Base-by-base conservation (phyloP, 1,139 yeast genomes). In the Kodamaea derodonti region DNA sequence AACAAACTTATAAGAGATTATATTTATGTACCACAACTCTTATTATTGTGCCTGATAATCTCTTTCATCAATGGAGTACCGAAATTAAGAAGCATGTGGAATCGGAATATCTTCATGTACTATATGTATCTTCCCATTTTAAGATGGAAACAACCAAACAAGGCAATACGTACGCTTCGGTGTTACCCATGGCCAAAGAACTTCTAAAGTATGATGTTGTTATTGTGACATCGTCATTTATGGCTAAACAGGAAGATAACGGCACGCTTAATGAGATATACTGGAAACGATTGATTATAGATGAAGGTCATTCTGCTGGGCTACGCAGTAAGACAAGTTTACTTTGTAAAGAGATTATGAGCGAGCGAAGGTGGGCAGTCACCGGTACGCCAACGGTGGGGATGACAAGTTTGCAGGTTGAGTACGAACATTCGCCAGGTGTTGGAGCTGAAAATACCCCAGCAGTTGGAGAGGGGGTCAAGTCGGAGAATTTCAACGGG, bases 331-430 rank as follows among this genome's bases (percentile, higher is more conserved):
- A 72, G 37, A 65, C 75, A 1, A 78, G 78, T 18, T 50, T 57
- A 3, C 49, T 75, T 27, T 78, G 84, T 24, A 65, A 62, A 28
- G 56, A 60, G 14, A 50, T 82, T 33, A 56, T 60, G 36, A 72
- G 76, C 8, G 88, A 82, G 48, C 61, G 86, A 33, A 65, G 75
- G 40, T 82, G 88, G 90, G 80, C 80, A 0, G 84, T 82, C 1
- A 76, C 84, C 0, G 88, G 90, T 22, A 82, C 88, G 0, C 88
- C 88, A 2, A 80, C 87, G 0, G 70, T 84, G 0, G 88, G 88
- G 0, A 57, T 81, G 38, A 80, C 86, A 0, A 70, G 70, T 30
- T 52, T 80, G 3, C 74, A 78, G 40, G 67, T 80, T 67, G 75
- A 72, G 43, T 77, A 72, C 41, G 69, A 62, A 29, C n/a, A n/a